Conservation (phyloP, 225 moss, liverwort and hornwort species). For the Sphagnum contortum region DNA sequence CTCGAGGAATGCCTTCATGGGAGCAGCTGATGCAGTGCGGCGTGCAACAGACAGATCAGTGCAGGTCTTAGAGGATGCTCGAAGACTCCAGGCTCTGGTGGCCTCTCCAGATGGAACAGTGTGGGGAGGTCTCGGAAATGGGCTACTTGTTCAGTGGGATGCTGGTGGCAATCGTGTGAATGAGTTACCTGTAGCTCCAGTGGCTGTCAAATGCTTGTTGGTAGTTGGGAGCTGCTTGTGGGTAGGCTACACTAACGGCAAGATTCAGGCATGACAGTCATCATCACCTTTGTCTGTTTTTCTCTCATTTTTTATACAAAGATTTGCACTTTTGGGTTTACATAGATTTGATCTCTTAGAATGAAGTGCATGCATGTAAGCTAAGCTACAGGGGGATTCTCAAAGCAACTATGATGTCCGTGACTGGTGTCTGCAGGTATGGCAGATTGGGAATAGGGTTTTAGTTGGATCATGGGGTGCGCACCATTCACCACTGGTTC, state of each 20-base stretch:
- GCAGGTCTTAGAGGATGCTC: slow-evolving; percentile 56
- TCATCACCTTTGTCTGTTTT: background rate
- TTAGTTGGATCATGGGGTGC: slow-evolving; percentile 64
- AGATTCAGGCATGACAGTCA: slow-evolving; percentile 38
- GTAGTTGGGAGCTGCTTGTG: slow-evolving; percentile 80
- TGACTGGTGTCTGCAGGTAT: no score
- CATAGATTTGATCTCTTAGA: no score
- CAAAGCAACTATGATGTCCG: no score
- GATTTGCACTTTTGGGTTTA: no score
- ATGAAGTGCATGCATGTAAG: no score
- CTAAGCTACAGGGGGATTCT: no score
- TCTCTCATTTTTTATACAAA: background rate
- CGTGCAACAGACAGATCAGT: slow-evolving; percentile 72
- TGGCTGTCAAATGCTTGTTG: slow-evolving; percentile 65
- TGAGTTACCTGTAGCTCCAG: slow-evolving; percentile 29
- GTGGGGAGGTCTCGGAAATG: slow-evolving; percentile 93
- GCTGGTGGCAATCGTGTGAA: slow-evolving; percentile 50
- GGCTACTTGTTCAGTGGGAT: slow-evolving; percentile 75
- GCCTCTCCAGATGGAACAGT: slow-evolving; percentile 77
- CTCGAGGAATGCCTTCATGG: slow-evolving; percentile 56
- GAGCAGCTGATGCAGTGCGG: slow-evolving; percentile 75
- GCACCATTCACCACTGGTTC: slow-evolving; percentile 48
- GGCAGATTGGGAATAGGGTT: slow-evolving; percentile 10
- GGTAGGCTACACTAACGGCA: slow-evolving; percentile 90
- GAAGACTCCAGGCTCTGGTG: slow-evolving; percentile 67